Percentiles rank a stretch among this genome's conserved stretches.
phyloP scores from a whole-genome alignment of 1,284 basidiomycete genomes.

The Pulveroboletus sp. region DNA sequence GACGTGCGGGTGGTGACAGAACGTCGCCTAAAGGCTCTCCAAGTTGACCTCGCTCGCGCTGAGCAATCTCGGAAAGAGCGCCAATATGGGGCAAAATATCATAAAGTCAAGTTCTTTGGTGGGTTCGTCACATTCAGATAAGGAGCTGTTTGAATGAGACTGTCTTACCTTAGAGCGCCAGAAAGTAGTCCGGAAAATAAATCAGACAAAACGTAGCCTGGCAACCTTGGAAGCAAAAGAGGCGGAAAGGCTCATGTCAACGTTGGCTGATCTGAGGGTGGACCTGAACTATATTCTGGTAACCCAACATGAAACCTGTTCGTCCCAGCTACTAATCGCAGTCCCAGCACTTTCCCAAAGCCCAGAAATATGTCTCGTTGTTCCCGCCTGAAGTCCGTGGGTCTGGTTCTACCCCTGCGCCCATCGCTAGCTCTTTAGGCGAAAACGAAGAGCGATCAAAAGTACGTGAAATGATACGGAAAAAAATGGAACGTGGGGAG shows the following conservation, averaged over 20 bases:
- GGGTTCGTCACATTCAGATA: conserved; percentile 24
- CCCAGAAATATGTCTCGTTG: conserved; percentile 81
- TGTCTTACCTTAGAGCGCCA: conserved; percentile 57
- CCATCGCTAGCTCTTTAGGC: conserved; percentile 10
- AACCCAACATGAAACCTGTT: conserved; percentile 20
- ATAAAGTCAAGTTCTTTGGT: conserved; percentile 90
- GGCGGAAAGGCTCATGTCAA: conserved; percentile 43
- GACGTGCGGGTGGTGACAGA: conserved; percentile 76
- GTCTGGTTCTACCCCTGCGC: conserved; percentile 25
- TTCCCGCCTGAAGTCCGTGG: conserved; percentile 68
- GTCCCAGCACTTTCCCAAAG: conserved; percentile 72
- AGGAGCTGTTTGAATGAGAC: background rate
- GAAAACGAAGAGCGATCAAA: conserved; percentile 49
- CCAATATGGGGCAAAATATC: conserved; percentile 70
- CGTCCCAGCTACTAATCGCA: conserved; percentile 4
- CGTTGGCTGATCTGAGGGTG: conserved; percentile 60
- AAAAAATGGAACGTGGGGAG: conserved; percentile 62
- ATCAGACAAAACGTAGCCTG: conserved; percentile 53
- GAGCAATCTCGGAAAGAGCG: conserved; percentile 63
- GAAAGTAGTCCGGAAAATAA: conserved; percentile 74
- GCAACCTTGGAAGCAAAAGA: conserved; percentile 35
- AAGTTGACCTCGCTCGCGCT: conserved; percentile 69
- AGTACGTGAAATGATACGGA: conserved; percentile 56
- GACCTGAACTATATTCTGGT: conserved; percentile 86
- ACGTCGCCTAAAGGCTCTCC: conserved; percentile 68